phyloP scores from a whole-genome alignment of 768 basidiomycete species.

The Mycena maculata region DNA sequence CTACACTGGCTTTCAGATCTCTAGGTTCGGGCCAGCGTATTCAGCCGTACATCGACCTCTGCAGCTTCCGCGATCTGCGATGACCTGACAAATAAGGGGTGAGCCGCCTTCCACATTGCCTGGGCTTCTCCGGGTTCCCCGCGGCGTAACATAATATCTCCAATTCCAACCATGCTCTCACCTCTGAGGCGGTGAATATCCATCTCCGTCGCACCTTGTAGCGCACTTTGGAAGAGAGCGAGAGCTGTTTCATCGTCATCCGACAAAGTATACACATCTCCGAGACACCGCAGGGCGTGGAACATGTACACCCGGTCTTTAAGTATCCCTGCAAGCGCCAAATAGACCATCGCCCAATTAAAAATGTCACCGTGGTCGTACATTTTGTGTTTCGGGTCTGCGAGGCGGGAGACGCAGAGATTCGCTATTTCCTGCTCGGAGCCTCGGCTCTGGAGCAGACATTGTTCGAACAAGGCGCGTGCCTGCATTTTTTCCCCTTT shows the following conservation, averaged over 20 bases:
- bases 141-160: background rate
- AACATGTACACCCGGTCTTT: background rate
- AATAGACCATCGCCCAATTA: background rate
- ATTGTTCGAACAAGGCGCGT: background rate
- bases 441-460: background rate
- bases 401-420: background rate
- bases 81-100: background rate
- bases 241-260: background rate
- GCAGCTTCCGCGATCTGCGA: background rate
- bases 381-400: background rate
- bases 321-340: background rate
- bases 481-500: background rate
- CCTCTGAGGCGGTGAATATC: background rate
- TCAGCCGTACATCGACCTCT: too few species aligned
- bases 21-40: too few species aligned
- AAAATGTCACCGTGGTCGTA: background rate
- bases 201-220: background rate
- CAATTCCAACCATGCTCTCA: background rate
- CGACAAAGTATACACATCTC: background rate
- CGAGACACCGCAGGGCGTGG: background rate
- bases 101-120: background rate
- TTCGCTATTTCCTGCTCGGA: background rate
- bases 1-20: too few species aligned
- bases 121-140: background rate
- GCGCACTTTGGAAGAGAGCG: background rate